Base-by-base conservation (phyloP, 352 stramenopile genomes). In the Plasmopara viticola region DNA sequence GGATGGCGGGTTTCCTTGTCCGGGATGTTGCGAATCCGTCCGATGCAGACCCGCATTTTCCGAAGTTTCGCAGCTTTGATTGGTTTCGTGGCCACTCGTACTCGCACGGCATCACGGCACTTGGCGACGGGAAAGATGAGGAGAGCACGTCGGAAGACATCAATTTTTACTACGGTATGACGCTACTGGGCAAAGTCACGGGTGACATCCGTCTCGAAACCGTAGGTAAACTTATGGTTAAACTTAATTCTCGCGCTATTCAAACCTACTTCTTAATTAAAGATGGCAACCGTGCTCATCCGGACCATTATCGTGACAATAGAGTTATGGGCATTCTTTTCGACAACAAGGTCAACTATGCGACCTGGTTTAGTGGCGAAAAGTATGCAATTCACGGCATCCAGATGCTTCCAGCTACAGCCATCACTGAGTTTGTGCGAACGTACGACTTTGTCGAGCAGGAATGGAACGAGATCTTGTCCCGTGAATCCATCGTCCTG, bases 341-440 rank as follows among this genome's bases (percentile, higher is more conserved):
- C 49, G 78, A 88, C 53, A 88, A 88, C 58, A 88, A 88, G 65
- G 72, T 65, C 13, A 80, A 71, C 60, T 90, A 89, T 51, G 64
- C 75, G 14, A 86, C 74, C 17, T 88, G 74, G 72, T 88, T 88
- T 56, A 86, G 74, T 38, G 56, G 69, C 2, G 73, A 87, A 54
- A 83, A 82, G 53, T 72, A 86, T 55, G 74, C 66, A 25, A 89
- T 89, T 60, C 78, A 89, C 53, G 78, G 78, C 44, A 89, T 89
- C 52, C 78, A 89, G 52, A 89, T 89, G 78, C 74, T 88, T 41
- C 78, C 72, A 6, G 71, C 80, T 20, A 81, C 72, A 30, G 74
- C 78, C 5, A 66, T 85, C 50, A 70, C 75, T 5, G 72, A 85
- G 42, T 72, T 72, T 31, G 75, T 86, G 33, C 72, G 78, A 37